Percentiles rank a stretch among this genome's conserved stretches.
Conservation (phyloP, 257 asterid species). For the Linaria vulgaris region DNA sequence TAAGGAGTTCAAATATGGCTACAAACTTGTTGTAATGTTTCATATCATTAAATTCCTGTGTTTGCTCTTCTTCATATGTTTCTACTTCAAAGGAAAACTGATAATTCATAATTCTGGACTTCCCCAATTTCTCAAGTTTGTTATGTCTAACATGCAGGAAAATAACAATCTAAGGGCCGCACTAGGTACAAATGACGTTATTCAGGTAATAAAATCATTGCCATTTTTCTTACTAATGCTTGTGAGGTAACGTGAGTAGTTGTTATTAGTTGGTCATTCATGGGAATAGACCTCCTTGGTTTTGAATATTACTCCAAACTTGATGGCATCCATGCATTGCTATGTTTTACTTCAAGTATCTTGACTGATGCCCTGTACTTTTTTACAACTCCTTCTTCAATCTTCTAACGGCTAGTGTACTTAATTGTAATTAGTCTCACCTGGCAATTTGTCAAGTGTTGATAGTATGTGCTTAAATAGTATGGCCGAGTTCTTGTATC, state of each 20-base stretch:
- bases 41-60: conserved; percentile 19
- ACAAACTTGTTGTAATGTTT: conserved; percentile 87
- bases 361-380: too few species aligned
- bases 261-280: not conserved
- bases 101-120: not conserved
- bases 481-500: not conserved
- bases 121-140: conserved; percentile 6
- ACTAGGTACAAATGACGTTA: conserved; percentile 62
- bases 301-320: not conserved
- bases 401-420: too few species aligned
- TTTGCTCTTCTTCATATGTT: conserved; percentile 5
- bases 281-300: not conserved
- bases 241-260: not conserved
- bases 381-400: too few species aligned
- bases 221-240: conserved; percentile 12
- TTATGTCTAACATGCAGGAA: conserved; percentile 52
- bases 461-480: too few species aligned
- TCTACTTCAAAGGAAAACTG: not conserved
- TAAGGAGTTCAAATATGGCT: conserved; percentile 88
- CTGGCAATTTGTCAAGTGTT: too few species aligned
- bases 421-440: too few species aligned
- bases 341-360: too few species aligned
- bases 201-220: conserved; percentile 57
- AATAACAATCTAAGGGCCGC: conserved; percentile 80
- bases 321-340: too few species aligned